Evolutionary conservation across 208 protist genomes (phyloP).

Genomic region (Entamoeba moshkovskii): DNA sequence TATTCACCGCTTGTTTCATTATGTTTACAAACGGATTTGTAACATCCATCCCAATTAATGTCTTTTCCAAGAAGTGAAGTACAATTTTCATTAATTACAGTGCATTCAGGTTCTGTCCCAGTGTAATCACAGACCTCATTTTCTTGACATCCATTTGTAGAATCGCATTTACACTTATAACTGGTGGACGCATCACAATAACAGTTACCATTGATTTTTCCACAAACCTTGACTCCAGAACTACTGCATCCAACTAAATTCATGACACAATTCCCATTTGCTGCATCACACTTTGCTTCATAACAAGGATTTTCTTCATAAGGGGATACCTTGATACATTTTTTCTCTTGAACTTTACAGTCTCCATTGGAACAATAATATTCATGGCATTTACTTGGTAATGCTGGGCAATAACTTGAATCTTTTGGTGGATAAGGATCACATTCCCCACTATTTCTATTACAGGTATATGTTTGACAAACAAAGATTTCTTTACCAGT

Average conservation of each 20-base stretch:
- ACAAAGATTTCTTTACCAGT: no score
- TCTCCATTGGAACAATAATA: not conserved
- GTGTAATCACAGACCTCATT: not conserved
- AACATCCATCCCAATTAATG: not conserved
- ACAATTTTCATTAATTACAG: not conserved
- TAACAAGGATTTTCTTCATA: not conserved
- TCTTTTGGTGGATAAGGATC: not conserved
- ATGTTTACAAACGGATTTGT: not conserved
- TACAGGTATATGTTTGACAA: not conserved
- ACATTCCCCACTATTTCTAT: not conserved
- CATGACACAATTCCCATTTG: not conserved
- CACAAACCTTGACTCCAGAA: not conserved
- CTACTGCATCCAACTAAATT: not conserved
- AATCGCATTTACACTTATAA: not conserved
- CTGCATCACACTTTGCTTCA: not conserved
- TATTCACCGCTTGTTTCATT: not conserved
- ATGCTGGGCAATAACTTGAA: not conserved
- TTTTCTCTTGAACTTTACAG: not conserved
- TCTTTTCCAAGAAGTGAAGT: not conserved
- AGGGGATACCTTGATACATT: not conserved
- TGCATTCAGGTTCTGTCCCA: not conserved
- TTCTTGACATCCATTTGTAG: not conserved
- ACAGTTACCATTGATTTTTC: not conserved
- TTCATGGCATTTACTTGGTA: not conserved
- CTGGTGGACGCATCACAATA: not conserved